phyloP scores from a whole-genome alignment of 495 filamentous ascomycete genomes.

The Trichoderma erinaceum region DNA sequence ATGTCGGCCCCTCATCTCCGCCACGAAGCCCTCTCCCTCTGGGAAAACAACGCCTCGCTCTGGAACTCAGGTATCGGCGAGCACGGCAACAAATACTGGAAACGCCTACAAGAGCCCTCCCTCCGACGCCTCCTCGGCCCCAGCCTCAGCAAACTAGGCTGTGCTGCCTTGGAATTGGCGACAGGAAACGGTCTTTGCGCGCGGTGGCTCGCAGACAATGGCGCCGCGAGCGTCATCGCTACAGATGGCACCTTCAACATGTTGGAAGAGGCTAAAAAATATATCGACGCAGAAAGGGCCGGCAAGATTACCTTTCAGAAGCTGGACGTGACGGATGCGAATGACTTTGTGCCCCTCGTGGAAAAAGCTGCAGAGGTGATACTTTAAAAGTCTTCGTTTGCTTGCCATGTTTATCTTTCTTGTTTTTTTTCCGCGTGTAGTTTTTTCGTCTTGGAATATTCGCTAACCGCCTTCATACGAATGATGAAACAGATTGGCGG shows the following conservation, averaged over 20 bases:
- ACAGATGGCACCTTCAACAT: conserved; percentile 34
- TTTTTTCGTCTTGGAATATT: background rate
- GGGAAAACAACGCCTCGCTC: conserved; percentile 31
- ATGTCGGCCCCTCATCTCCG: background rate
- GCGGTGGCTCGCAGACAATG: conserved; percentile 29
- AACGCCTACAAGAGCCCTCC: conserved; percentile 30
- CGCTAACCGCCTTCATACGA: background rate
- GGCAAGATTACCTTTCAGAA: conserved; percentile 22
- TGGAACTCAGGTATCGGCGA: conserved; percentile 35
- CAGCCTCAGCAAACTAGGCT: conserved; percentile 19
- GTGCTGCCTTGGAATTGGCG: conserved; percentile 33
- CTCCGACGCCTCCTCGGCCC: conserved; percentile 28
- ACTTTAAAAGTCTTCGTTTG: background rate
- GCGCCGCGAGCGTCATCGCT: conserved; percentile 26
- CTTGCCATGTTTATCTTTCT: too few species aligned
- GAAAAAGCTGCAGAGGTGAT: conserved; percentile 15
- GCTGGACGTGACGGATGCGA: conserved; percentile 32
- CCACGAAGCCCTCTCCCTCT: conserved; percentile 23
- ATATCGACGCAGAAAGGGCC: conserved; percentile 18
- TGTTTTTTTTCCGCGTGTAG: background rate
- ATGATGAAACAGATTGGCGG: conserved; percentile 17
- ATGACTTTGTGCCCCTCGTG: conserved; percentile 24
- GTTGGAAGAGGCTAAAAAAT: conserved; percentile 25
- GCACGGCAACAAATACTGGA: conserved; percentile 37
- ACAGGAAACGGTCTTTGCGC: conserved; percentile 40